Evolutionary conservation across 441 rosid species (phyloP).

Genomic region (Erysimum cheiri): DNA sequence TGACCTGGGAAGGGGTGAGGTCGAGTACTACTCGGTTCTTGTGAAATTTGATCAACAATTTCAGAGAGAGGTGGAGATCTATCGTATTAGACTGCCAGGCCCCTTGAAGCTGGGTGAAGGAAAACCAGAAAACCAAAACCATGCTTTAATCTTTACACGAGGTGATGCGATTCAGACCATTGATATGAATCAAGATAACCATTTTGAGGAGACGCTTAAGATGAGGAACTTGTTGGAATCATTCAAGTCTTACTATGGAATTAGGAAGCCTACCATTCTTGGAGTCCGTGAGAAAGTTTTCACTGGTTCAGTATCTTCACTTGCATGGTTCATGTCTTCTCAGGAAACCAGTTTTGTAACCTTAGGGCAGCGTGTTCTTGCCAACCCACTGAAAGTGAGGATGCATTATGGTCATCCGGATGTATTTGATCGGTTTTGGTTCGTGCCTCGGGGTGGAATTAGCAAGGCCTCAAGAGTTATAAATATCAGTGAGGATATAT

Average conservation of each 20-base stretch:
- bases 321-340: conserved; percentile 94
- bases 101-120: conserved; percentile 92
- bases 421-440: conserved; percentile 95
- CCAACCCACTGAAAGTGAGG: conserved; percentile 85
- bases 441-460: conserved; percentile 84
- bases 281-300: conserved; percentile 93
- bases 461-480: conserved; percentile 93
- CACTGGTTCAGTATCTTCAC: conserved; percentile 93
- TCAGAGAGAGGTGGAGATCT: conserved; percentile 79
- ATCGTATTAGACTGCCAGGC: conserved; percentile 85
- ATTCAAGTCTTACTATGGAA: conserved; percentile 66
- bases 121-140: conserved; percentile 96
- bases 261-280: conserved; percentile 83
- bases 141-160: conserved; percentile 87
- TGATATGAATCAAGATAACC: conserved; percentile 96
- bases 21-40: conserved; percentile 82
- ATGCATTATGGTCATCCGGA: conserved; percentile 98
- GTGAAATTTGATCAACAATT: conserved; percentile 77
- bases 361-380: conserved; percentile 90
- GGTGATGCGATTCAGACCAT: conserved; percentile 93
- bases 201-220: conserved; percentile 94
- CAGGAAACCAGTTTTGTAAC: conserved; percentile 95
- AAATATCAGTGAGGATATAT: conserved; percentile 91
- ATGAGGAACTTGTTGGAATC: conserved; percentile 93
- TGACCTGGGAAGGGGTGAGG: conserved; percentile 52